Base-by-base conservation (phyloP, 192 early-diverging fungal species). In the Coemansia sp. region DNA sequence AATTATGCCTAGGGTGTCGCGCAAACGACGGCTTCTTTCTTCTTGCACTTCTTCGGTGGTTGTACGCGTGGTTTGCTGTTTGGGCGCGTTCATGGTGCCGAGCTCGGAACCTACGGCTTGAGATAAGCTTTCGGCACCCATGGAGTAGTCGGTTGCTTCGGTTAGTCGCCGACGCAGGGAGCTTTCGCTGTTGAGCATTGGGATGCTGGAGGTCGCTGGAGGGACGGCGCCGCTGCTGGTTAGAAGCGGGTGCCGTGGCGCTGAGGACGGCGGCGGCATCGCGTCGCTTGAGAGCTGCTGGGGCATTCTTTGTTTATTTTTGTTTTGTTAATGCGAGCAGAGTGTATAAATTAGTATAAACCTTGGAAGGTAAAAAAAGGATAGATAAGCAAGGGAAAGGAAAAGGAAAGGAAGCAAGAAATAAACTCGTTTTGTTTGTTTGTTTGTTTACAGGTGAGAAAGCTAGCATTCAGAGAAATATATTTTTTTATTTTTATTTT, bases 11-110 rank as follows among this genome's bases (percentile, higher is more conserved):
- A 78, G 72, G 37, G 64, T 65, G 63, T 74, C 76, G 68, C 75
- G 74, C 53, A 83, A 72, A 20, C 81, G 64, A 7, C 81, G 75
- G 20, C 71, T 36, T 32, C 81, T 64, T 34, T 83, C 69, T 37
- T 72, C 76, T 28, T 83, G 81, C 57, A 83, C 81, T 32, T 83
- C 72, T 51, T 83, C 76, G 52, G 64, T 74, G 8, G 81, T 83
- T n/a, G 75, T 82, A 45, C 39, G 60, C 39, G 69, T 36, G 8
- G 57, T 66, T 4, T 51, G 51, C 6, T 41, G 17, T 5, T 56
- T 35, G 15, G 57, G 66, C 59, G 53, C 56, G 60, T 81, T 70
- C 36, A 75, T 65, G 1, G 61, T 75, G 38, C 66, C 79, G 54
- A 81, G 71, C 43, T 81, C 79, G 18, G 79, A 81, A 32, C 36